phyloP scores from a whole-genome alignment of 176 grass and related monocot species.

The Aechmea fasciata region DNA sequence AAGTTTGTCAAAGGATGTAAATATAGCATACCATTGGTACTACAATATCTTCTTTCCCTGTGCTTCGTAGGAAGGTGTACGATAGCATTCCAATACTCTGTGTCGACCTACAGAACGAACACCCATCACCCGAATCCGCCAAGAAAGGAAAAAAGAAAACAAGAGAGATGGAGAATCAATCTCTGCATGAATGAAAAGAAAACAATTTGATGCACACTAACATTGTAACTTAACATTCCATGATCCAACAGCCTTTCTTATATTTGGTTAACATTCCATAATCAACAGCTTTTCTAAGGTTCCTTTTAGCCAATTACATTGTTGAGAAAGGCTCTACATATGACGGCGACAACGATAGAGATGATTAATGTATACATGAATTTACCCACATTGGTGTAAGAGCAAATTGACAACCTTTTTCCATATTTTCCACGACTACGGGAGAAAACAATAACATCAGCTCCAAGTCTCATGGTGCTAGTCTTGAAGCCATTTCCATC shows the following conservation, averaged over 20 bases:
- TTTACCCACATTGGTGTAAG: neutral
- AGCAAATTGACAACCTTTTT: constrained; percentile 49
- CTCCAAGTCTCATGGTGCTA: constrained; percentile 97
- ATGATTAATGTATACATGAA: neutral
- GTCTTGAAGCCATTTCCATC: constrained; percentile 99
- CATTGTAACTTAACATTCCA: too few species aligned
- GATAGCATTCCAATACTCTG: constrained; percentile 97
- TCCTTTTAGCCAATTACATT: neutral
- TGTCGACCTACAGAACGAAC: constrained; percentile 48
- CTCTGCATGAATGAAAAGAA: too few species aligned
- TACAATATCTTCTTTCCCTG: constrained; percentile 78
- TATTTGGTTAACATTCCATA: too few species aligned
- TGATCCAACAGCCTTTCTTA: too few species aligned
- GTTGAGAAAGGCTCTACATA: neutral
- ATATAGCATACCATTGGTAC: constrained; percentile 84
- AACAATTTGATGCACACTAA: too few species aligned
- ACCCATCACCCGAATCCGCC: too few species aligned
- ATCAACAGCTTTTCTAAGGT: too few species aligned
- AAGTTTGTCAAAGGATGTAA: neutral
- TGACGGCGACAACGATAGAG: too few species aligned
- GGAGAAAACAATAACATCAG: constrained; percentile 92
- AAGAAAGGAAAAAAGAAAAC: constrained; percentile 12
- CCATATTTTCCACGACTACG: constrained; percentile 51
- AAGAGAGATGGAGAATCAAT: too few species aligned
- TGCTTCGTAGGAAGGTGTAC: constrained; percentile 85